These are phyloP conservation scores for Fomes fomentarius DNA, from an alignment of 1,284 basidiomycete species.

Conservation along the genomic window DNA sequence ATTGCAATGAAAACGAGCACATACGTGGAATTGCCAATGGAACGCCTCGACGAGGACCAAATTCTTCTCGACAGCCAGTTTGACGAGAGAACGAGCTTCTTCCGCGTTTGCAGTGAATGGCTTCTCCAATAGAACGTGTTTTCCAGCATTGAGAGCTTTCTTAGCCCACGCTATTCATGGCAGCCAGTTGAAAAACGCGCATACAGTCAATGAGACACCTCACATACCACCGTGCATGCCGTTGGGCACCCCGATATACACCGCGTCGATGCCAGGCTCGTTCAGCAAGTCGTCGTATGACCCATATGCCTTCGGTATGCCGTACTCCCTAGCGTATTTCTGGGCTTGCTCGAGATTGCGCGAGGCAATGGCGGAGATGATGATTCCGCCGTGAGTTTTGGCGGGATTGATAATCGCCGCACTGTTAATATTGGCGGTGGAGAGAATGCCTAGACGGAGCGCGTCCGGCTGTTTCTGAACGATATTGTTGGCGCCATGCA, in stretches of 20 bases:
- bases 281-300: constrained; percentile 58
- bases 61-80: constrained; percentile 36
- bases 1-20: neutral
- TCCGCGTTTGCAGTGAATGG: constrained; percentile 63
- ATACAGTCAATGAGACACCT: constrained; percentile 29
- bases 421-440: constrained; percentile 68
- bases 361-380: constrained; percentile 65
- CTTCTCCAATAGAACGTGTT: constrained; percentile 77
- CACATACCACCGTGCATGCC: constrained; percentile 39
- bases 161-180: constrained; percentile 57
- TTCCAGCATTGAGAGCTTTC: constrained; percentile 70
- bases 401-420: constrained; percentile 57
- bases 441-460: constrained; percentile 63
- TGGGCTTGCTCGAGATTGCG: constrained; percentile 53
- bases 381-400: constrained; percentile 59
- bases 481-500: constrained; percentile 10
- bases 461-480: constrained; percentile 19
- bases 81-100: constrained; percentile 50
- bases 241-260: constrained; percentile 56
- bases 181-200: constrained; percentile 54
- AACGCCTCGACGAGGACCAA: constrained; percentile 42
- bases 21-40: constrained; percentile 33
- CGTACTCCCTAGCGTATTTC: constrained; percentile 58
- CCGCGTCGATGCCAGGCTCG: constrained; percentile 60
- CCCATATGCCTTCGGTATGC: constrained; percentile 59